phyloP scores from a whole-genome alignment of 345 rosid species.

The Aquilaria malaccensis region DNA sequence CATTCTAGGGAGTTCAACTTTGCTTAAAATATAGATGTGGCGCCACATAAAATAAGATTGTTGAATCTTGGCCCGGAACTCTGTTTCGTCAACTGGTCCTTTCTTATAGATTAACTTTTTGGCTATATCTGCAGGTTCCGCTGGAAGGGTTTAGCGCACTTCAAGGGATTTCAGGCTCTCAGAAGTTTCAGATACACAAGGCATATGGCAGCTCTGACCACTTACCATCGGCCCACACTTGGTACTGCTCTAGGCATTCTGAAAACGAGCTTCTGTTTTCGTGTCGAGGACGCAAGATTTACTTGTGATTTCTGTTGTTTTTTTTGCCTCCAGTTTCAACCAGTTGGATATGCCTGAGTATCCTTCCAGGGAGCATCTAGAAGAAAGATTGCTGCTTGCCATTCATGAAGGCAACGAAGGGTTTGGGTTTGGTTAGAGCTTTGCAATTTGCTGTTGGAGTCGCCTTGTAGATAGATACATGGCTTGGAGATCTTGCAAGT shows the following conservation, averaged over 20 bases:
- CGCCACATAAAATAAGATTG: too few relatives aligned
- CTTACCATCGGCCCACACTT: conserved; percentile 96
- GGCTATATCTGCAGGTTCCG: conserved; percentile 54
- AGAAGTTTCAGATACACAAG: conserved; percentile 97
- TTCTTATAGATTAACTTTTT: too few relatives aligned
- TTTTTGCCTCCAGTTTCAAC: conserved; percentile 63
- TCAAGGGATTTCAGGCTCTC: conserved; percentile 93
- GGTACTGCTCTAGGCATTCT: conserved; percentile 29
- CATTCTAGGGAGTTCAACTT: too few relatives aligned
- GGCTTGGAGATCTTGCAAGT: conserved; percentile 9
- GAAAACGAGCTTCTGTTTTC: not conserved
- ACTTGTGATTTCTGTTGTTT: not conserved
- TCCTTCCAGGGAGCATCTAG: conserved; percentile 83
- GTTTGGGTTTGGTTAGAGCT: conserved; percentile 72
- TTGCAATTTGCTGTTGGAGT: conserved; percentile 4
- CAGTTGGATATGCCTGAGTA: conserved; percentile 95
- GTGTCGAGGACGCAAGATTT: not conserved
- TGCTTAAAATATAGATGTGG: too few relatives aligned
- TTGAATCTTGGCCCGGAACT: too few relatives aligned
- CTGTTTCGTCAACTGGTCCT: too few relatives aligned
- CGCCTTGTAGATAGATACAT: conserved; percentile 26
- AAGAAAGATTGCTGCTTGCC: conserved; percentile 86
- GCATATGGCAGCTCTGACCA: conserved; percentile 92
- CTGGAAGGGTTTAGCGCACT: conserved; percentile 95
- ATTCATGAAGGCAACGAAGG: conserved; percentile 97